Evolutionary conservation across 106 monocot species (phyloP).

Genomic region (Dioscorea dumetorum): DNA sequence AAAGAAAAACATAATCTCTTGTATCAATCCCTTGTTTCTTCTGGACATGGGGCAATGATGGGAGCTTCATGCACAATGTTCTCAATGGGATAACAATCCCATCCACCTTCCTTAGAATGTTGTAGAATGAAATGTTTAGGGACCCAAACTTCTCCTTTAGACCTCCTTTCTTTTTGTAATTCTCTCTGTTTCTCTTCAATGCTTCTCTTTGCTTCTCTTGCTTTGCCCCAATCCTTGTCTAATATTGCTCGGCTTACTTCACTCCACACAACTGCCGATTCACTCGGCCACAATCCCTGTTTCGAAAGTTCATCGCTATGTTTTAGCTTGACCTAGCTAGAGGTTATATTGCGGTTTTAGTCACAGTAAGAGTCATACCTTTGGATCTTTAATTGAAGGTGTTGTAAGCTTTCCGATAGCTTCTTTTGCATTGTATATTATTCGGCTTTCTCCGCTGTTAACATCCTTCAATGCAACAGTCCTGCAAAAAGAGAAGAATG

Average conservation of each 20-base stretch:
- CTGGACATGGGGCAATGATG: conserved; percentile 23
- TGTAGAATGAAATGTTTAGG: conserved; percentile 63
- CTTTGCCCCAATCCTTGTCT: conserved; percentile 70
- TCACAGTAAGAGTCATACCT: conserved; percentile 32
- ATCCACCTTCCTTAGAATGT: conserved; percentile 52
- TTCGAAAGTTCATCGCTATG: neutral
- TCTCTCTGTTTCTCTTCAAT: conserved; percentile 69
- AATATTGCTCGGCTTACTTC: conserved; percentile 65
- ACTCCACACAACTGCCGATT: conserved; percentile 73
- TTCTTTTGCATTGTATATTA: conserved; percentile 62
- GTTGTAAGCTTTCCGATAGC: conserved; percentile 61
- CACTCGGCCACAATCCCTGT: conserved; percentile 50
- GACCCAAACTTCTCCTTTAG: conserved; percentile 42
- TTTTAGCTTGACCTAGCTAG: neutral
- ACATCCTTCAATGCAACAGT: conserved; percentile 62
- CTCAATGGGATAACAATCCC: conserved; percentile 71
- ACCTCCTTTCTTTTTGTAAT: conserved; percentile 39
- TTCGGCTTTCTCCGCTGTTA: conserved; percentile 29
- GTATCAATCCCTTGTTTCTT: neutral
- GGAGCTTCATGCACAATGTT: conserved; percentile 58
- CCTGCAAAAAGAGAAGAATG: conserved; percentile 15
- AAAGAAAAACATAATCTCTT: no score
- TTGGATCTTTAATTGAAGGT: conserved; percentile 43
- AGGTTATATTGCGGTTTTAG: neutral
- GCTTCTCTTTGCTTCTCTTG: conserved; percentile 47